Evolutionary conservation across 2,329 filamentous ascomycete species (phyloP).

Genomic region (Alternaria ethzedia): DNA sequence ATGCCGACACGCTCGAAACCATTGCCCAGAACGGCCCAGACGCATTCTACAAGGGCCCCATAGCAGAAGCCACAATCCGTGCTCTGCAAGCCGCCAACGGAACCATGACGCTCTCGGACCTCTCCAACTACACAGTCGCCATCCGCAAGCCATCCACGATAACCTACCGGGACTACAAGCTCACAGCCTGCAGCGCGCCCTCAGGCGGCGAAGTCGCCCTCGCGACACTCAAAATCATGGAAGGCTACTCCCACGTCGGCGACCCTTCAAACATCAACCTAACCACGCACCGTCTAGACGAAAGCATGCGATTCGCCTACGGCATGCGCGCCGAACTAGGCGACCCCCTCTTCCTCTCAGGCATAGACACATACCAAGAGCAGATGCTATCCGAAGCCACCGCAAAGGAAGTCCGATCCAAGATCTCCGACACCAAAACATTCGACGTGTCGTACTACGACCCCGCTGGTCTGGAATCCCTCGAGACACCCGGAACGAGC

Average conservation of each 20-base stretch:
- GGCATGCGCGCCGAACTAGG: constrained; percentile 77
- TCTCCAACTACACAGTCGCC: constrained; percentile 73
- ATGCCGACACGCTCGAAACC: constrained; percentile 77
- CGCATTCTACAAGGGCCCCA: constrained; percentile 74
- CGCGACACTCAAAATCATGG: constrained; percentile 80
- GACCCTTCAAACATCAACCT: constrained; percentile 65
- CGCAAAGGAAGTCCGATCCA: constrained; percentile 65
- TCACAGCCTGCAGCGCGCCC: constrained; percentile 75
- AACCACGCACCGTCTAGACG: constrained; percentile 81
- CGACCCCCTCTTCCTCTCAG: constrained; percentile 76
- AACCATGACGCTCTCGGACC: constrained; percentile 83
- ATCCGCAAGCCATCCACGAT: constrained; percentile 66
- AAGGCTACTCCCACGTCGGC: constrained; percentile 73
- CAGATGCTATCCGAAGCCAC: constrained; percentile 69
- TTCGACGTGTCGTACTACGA: constrained; percentile 77
- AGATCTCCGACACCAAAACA: constrained; percentile 75
- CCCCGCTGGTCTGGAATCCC: constrained; percentile 68
- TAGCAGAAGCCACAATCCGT: constrained; percentile 75
- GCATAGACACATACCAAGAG: constrained; percentile 68
- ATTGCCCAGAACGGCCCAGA: constrained; percentile 77
- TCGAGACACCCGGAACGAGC: constrained; percentile 75
- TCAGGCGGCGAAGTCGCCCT: constrained; percentile 79
- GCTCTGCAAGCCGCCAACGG: constrained; percentile 73
- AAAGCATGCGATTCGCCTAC: constrained; percentile 90
- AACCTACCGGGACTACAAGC: constrained; percentile 67